phyloP scores from a whole-genome alignment of 768 basidiomycete species.

The Gloeopeniophorella convolvens region DNA sequence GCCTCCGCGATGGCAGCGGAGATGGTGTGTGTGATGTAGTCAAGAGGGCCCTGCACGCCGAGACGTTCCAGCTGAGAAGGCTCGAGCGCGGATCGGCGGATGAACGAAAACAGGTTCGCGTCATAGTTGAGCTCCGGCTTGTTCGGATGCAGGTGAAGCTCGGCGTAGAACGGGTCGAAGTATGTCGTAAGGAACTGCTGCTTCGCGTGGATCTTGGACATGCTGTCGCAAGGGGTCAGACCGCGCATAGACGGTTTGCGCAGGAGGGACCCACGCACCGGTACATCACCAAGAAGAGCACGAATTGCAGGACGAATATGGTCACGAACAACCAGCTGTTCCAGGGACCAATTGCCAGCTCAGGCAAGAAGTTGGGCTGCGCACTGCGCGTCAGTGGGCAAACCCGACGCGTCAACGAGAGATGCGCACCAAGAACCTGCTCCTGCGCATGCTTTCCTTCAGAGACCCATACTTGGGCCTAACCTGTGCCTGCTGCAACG shows the following conservation, averaged over 20 bases:
- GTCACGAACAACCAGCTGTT: conserved; percentile 32
- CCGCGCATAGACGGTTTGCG: background rate
- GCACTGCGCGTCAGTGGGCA: background rate
- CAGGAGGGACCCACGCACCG: conserved; percentile 36
- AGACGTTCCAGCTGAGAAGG: conserved; percentile 8
- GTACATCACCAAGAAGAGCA: conserved; percentile 48
- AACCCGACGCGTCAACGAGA: background rate
- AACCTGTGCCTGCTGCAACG: conserved; percentile 38
- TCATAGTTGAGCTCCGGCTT: conserved; percentile 37
- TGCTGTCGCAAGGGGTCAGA: conserved; percentile 28
- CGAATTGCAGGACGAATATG: conserved; percentile 38
- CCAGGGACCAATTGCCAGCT: conserved; percentile 15
- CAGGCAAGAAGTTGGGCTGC: conserved; percentile 20
- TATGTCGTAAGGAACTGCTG: conserved; percentile 66
- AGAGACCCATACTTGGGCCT: conserved; percentile 30
- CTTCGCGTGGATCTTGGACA: conserved; percentile 41
- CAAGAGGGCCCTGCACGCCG: conserved; percentile 7
- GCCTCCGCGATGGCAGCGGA: conserved; percentile 1
- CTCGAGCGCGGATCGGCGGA: conserved; percentile 10
- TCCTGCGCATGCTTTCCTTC: conserved; percentile 33
- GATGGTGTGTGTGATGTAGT: conserved; percentile 1
- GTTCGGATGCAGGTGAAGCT: conserved; percentile 47
- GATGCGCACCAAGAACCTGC: conserved; percentile 34
- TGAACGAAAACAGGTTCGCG: conserved; percentile 28
- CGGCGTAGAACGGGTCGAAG: conserved; percentile 72